Percentiles rank a stretch among this genome's conserved stretches.
These are phyloP conservation scores for Aspergillus carlsbadensis DNA, from an alignment of 495 filamentous ascomycete genomes.

Conservation along the genomic window DNA sequence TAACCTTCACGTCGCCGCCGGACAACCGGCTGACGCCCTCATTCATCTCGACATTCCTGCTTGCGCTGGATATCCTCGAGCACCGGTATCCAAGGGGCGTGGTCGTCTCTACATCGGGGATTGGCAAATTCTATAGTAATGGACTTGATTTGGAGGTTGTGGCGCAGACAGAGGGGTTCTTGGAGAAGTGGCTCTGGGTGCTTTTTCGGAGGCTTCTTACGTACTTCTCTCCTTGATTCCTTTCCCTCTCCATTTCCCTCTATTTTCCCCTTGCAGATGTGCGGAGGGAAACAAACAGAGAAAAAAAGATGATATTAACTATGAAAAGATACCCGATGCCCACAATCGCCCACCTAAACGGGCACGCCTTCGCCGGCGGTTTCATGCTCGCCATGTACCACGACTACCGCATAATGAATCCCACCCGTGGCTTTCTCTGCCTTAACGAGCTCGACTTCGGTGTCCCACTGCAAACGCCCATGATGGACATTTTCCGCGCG, in stretches of 20 bases:
- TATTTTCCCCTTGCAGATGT: neutral
- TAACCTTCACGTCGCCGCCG: slow-evolving; percentile 66
- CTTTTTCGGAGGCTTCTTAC: slow-evolving; percentile 61
- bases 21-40: slow-evolving; percentile 73
- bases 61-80: slow-evolving; percentile 72
- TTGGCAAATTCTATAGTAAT: slow-evolving; percentile 80
- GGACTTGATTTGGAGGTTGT: slow-evolving; percentile 68
- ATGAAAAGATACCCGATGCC: slow-evolving; percentile 69
- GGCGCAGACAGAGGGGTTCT: slow-evolving; percentile 48
- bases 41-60: slow-evolving; percentile 63
- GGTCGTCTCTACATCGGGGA: slow-evolving; percentile 68
- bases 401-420: slow-evolving; percentile 77
- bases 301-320: slow-evolving; percentile 8
- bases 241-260: too few species aligned
- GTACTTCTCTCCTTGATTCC: slow-evolving; percentile 29
- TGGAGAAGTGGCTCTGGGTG: slow-evolving; percentile 54
- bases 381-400: slow-evolving; percentile 82
- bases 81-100: slow-evolving; percentile 65
- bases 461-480: slow-evolving; percentile 65
- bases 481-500: slow-evolving; percentile 70
- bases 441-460: slow-evolving; percentile 80
- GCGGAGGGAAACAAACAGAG: neutral
- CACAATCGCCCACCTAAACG: slow-evolving; percentile 73
- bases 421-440: slow-evolving; percentile 65
- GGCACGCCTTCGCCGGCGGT: slow-evolving; percentile 79